Base-by-base conservation (phyloP, 176 grass and related monocot genomes). In the Triticum aestivum region DNA sequence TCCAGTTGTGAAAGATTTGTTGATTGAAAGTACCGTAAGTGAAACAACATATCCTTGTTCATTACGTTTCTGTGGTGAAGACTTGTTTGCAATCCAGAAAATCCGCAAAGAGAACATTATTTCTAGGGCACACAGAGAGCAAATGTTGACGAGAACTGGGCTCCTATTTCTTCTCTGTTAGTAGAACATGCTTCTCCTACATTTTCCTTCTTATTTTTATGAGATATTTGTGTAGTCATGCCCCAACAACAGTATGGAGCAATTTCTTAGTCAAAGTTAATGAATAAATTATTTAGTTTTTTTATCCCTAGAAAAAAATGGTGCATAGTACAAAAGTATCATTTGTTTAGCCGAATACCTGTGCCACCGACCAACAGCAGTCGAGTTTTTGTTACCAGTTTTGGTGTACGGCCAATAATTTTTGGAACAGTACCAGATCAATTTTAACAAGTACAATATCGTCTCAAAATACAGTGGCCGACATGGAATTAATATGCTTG, bases 21-120 rank as follows among this genome's bases (percentile, higher is more conserved):
- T 98, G 69, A 90, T 82, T 54, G 89, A 85, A 85, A 92, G 78
- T 18, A 92, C 87, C 35, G 94, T 98, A 88, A 92, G 93, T 86
- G 32, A 76, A 63, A 71, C 24, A 65, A 82, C 56, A 23, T 12
- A 73, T 64, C 65, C 17, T 86, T 75, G 23, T n/a, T 81, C 68
- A 65, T 73, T 84, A 75, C 27, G 5, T 87, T 75, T 67, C 21
- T 71, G 29, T 47, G 35, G 61, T 52, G 69, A 69, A 63, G 13
- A 38, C 68, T 69, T 91, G 37, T 78, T 66, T 84, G 73, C 26
- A 23, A 75, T 83, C 44, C n/a, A 54, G 44, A 74, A 47, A 37
- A 47, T 73, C 18, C 56, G 38, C 8, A 4, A 74, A 58, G 9
- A 26, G 34, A 83, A 82, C 35, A 42, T 62, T 75, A 18, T 82